These are phyloP conservation scores for Seminavis robusta DNA, from an alignment of 108 stramenopile species.

Conservation along the genomic window DNA sequence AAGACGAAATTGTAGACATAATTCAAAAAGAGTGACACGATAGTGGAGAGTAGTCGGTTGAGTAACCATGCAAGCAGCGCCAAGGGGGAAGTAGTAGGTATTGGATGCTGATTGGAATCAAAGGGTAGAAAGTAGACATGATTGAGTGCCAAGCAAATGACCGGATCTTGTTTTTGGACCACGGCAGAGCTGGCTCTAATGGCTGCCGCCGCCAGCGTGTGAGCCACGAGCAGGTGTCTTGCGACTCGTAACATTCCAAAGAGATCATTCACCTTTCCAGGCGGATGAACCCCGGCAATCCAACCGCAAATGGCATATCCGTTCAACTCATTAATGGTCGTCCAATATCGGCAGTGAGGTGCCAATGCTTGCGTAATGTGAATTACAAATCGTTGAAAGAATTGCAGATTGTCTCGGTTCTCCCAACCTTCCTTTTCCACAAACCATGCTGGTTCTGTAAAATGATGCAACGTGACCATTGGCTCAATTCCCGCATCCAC, in stretches of 20 bases:
- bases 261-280: too few relatives aligned
- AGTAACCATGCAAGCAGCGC: conserved; percentile 39
- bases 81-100: too few relatives aligned
- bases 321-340: conserved; percentile 50
- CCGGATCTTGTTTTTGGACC: too few relatives aligned
- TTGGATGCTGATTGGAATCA: conserved; percentile 5
- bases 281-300: too few relatives aligned
- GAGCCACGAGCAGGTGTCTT: conserved; percentile 36
- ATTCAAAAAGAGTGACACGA: too few relatives aligned
- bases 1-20: too few relatives aligned
- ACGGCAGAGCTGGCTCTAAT: too few relatives aligned
- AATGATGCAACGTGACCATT: conserved; percentile 51
- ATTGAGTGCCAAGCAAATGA: too few relatives aligned
- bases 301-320: too few relatives aligned
- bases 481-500: conserved; percentile 36
- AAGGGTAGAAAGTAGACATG: conserved; percentile 27
- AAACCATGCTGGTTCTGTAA: conserved; percentile 50
- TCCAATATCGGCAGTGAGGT: conserved; percentile 44
- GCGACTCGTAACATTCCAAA: conserved; percentile 24
- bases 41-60: too few relatives aligned
- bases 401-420: conserved; percentile 14
- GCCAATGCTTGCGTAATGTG: conserved; percentile 41
- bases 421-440: conserved; percentile 30
- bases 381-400: conserved; percentile 40
- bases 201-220: too few relatives aligned